Base-by-base conservation (phyloP, 345 rosid genomes). In the Salix viminalis region DNA sequence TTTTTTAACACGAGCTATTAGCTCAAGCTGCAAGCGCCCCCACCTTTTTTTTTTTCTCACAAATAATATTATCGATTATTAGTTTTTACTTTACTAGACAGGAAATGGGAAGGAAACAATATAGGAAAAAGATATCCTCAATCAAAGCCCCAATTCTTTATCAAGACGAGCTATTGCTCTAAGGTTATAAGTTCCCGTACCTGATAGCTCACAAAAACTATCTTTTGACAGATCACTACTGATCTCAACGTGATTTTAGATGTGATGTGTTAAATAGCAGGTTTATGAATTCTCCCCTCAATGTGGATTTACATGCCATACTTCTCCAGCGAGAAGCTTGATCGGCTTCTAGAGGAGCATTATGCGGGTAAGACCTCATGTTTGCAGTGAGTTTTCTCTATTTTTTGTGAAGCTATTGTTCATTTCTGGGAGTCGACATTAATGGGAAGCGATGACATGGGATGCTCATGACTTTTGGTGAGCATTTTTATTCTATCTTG, bases 301-400 rank as follows among this genome's bases (percentile, higher is more conserved):
- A 23, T 34, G 62, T 56, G 62, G 62, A 56, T 3, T 8, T n/a
- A 10, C 26, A 56, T 56, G 62, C 1, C 62, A 9, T 8, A n/a
- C 62, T n/a, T 56, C 10, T 54, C 60, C 52, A 52, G 23, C 48
- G 24, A 37, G 52, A 50, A 21, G 42, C 23, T 54, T 67, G 78
- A 67, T 75, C 14, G 65, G 30, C 67, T 65, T 67, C 18, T 21
- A 26, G 12, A 76, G 19, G 70, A 69, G 36, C 69, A 39, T 21
- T 69, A 60, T 69, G 69, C 73, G 30, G 36, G 32, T 18, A 67
- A n/a, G 6, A 56, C 16, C 72, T 32, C 66, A 52, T 66, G 71
- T 64, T 67, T 66, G 23, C 71, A 23, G 28, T 52, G 72, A 52
- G 72, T 0, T 56, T 23, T 48, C 23, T 64, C 30, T 23, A 67